Evolutionary conservation across 73 alveolate genomes (phyloP), one percentile per base, ranked within the genome.

Genomic region (Tetrahymena borealis): DNA sequence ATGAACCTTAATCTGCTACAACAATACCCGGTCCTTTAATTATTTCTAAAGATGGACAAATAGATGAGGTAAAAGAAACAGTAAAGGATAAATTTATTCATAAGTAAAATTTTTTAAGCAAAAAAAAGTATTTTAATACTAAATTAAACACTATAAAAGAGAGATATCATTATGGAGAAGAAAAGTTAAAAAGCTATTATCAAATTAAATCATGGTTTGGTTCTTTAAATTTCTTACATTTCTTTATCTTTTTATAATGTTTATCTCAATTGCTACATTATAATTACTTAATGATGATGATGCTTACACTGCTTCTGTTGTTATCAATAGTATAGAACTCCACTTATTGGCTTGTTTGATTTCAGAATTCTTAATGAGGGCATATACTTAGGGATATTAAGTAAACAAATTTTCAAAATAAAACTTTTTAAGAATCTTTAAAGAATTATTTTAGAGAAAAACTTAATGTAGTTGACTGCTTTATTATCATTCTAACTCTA

Each of bases 401-500:
- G 95, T 93, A 85, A 60, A 9, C 43, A 39, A 9, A 39, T 39
- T 9, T 39, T 39, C 12, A 39, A 39, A 39, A 9, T 60, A 7
- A 20, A 13, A 60, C 9, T 60, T 32, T 7, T 11, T 38, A 6
- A 11, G 15, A 31, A 28, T 78, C 40, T 39, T 15, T 16, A 1
- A 33, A 93, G 95, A 93, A 93, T 79, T 93, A 93, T 36, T 93
- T 79, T 33, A 79, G 37, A 42, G 95, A 78, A 32, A 79, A 85
- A 40, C 79, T 91, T 93, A 33, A 79, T 13, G 43, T 41, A 39
- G 32, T 93, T 7, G 95, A 93, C 79, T 79, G 85, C 33, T 43
- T 93, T 15, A 93, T 93, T 31, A 93, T 93, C 8, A 39, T 93
- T 15, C 40, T 93, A 12, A 79, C 95, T 28, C 36, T 93, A 32